Evolutionary conservation across 2,329 filamentous ascomycete genomes (phyloP).

Genomic region (Knufia petricola): DNA sequence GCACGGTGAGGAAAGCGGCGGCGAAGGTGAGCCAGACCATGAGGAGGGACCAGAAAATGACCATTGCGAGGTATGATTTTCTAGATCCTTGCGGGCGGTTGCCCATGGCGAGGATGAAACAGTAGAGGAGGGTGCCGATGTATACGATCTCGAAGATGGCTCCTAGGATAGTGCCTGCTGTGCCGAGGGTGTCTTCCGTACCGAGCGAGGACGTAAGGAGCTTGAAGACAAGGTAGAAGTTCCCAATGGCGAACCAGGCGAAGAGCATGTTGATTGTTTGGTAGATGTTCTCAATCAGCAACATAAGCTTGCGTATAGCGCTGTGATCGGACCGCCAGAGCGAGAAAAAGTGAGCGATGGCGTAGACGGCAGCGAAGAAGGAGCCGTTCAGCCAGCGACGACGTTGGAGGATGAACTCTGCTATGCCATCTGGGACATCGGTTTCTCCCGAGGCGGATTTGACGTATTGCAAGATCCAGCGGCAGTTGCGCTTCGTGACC

Average conservation of each 20-base stretch:
- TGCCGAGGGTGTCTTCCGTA: conserved; percentile 58
- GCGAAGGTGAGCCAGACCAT: conserved; percentile 96
- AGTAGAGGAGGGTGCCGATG: conserved; percentile 80
- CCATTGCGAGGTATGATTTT: conserved; percentile 89
- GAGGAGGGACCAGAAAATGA: conserved; percentile 94
- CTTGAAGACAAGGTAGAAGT: conserved; percentile 98
- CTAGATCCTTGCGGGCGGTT: conserved; percentile 93
- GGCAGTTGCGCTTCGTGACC: conserved; percentile 91
- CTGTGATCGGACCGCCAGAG: conserved; percentile 92
- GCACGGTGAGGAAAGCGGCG: conserved; percentile 85
- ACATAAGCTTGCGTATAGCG: conserved; percentile 73
- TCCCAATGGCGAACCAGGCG: conserved; percentile 95
- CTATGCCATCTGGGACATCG: conserved; percentile 87
- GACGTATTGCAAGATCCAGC: conserved; percentile 96
- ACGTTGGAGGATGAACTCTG: conserved; percentile 91
- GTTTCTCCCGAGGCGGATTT: conserved; percentile 96
- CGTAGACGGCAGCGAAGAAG: conserved; percentile 96
- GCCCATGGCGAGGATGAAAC: conserved; percentile 87
- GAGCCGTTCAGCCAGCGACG: conserved; percentile 97
- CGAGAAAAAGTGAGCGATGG: conserved; percentile 88
- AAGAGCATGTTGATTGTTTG: conserved; percentile 95
- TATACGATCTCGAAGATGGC: conserved; percentile 96
- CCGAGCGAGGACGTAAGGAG: conserved; percentile 86
- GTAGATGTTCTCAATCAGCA: conserved; percentile 87
- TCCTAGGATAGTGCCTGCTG: conserved; percentile 67